Conservation (phyloP, 2,329 filamentous ascomycete genomes). For the Alternaria longipes region DNA sequence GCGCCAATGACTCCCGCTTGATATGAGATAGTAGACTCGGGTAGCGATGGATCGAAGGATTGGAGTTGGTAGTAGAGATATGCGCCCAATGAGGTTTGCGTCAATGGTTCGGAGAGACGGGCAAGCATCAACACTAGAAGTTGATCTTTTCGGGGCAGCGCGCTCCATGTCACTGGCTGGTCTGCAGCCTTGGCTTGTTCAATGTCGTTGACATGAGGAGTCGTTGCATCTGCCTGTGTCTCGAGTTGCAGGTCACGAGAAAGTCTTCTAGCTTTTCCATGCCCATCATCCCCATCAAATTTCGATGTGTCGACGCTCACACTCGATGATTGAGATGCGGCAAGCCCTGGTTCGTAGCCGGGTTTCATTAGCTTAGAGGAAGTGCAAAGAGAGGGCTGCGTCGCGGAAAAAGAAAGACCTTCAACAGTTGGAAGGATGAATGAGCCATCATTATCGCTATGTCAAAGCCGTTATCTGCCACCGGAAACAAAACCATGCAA, state of each 20-base stretch:
- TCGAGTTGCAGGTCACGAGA: slow-evolving; percentile 31
- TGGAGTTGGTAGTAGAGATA: slow-evolving; percentile 92
- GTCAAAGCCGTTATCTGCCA: slow-evolving; percentile 2
- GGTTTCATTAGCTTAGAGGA: slow-evolving; percentile 3
- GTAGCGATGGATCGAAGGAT: slow-evolving; percentile 71
- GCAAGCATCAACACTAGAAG: slow-evolving; percentile 80
- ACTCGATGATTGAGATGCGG: neutral
- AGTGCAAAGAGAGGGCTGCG: neutral
- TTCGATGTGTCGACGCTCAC: neutral
- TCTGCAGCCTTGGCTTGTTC: slow-evolving; percentile 41
- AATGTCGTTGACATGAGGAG: slow-evolving; percentile 32
- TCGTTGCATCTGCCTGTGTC: slow-evolving; percentile 29
- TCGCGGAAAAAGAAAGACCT: neutral
- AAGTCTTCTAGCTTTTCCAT: neutral
- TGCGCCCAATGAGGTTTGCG: slow-evolving; percentile 70
- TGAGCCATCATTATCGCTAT: neutral
- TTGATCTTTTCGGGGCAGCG: slow-evolving; percentile 79
- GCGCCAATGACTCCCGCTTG: slow-evolving; percentile 82
- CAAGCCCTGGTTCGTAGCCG: neutral
- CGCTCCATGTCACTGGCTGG: slow-evolving; percentile 71
- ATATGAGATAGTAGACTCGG: slow-evolving; percentile 72
- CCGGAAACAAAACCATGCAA: neutral
- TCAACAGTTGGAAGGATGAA: neutral
- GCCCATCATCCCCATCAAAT: neutral
- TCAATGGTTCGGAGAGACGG: slow-evolving; percentile 81